These are phyloP conservation scores for Elongisporangium anandrum DNA, from an alignment of 352 stramenopile species.

Conservation along the genomic window DNA sequence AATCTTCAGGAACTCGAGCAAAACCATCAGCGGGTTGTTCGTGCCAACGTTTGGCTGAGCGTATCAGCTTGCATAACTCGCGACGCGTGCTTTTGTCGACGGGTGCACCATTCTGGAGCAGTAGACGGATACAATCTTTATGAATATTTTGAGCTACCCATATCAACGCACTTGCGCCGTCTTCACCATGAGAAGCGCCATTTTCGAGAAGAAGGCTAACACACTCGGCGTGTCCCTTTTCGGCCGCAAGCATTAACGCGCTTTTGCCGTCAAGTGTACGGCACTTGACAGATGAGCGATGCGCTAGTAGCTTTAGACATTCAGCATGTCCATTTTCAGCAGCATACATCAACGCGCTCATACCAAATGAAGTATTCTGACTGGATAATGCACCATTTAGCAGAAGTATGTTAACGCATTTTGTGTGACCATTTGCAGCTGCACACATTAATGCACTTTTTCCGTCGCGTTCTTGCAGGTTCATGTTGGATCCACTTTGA, in stretches of 20 bases:
- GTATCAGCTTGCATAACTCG: conserved; percentile 10
- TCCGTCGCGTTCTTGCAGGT: neutral
- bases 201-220: neutral
- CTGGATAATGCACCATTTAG: neutral
- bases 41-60: neutral
- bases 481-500: neutral
- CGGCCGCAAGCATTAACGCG: conserved; percentile 8
- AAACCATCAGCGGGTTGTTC: neutral
- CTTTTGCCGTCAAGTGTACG: neutral
- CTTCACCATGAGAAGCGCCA: neutral
- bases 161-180: neutral
- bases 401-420: neutral
- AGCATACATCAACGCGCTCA: neutral
- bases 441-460: neutral
- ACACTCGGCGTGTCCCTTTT: conserved; percentile 3
- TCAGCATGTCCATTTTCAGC: neutral
- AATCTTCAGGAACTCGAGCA: neutral
- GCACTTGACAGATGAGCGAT: neutral
- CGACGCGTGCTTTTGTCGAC: conserved; percentile 6
- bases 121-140: neutral
- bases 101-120: conserved; percentile 10
- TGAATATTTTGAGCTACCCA: neutral
- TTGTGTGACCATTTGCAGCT: neutral
- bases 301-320: neutral
- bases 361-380: neutral